Evolutionary conservation across 768 basidiomycete genomes (phyloP).

Genomic region (Termitomyces sp.): DNA sequence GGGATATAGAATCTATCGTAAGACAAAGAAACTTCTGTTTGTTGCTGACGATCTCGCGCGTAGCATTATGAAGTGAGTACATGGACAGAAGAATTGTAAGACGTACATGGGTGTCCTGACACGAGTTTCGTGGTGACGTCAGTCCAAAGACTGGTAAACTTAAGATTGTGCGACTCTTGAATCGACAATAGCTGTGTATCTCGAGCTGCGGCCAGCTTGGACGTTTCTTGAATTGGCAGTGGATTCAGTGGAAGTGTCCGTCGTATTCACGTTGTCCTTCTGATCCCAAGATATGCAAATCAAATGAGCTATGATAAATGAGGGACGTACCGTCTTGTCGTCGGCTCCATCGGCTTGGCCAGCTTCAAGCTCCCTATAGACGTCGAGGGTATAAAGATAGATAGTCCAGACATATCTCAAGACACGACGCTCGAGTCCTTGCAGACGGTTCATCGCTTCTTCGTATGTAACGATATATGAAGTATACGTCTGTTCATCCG

Average conservation of each 20-base stretch:
- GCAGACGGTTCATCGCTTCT: constrained; percentile 33
- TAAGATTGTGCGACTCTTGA: not conserved
- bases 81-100: too few species aligned
- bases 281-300: not conserved
- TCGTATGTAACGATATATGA: constrained; percentile 37
- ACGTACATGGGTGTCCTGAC: not conserved
- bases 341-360: not conserved
- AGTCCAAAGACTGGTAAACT: too few species aligned
- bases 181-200: not conserved
- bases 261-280: not conserved
- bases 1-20: too few species aligned
- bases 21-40: not conserved
- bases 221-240: not conserved
- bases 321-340: not conserved
- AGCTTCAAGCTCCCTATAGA: not conserved
- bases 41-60: not conserved
- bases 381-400: constrained; percentile 20
- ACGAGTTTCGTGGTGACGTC: not conserved
- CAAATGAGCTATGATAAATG: not conserved
- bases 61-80: not conserved
- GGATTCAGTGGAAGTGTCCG: not conserved
- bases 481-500: constrained; percentile 45
- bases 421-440: constrained; percentile 24
- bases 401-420: constrained; percentile 33
- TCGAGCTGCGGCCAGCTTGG: not conserved